Evolutionary conservation across 306 rosid species (phyloP), one percentile per base, ranked within the genome.

Genomic region (Casuarina glauca): DNA sequence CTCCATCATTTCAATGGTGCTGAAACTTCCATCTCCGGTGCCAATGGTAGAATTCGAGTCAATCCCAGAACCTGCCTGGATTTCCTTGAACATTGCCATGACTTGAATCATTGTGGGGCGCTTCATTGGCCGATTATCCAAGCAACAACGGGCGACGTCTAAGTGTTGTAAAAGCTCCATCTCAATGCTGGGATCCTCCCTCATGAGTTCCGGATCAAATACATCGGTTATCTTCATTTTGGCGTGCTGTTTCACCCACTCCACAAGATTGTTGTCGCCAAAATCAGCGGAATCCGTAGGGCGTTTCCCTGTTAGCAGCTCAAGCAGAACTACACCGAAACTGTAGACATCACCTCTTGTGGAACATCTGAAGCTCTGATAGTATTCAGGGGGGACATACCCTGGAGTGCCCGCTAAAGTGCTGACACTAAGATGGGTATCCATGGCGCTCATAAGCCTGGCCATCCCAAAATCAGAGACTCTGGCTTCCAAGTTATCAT

Each of bases 401-500:
- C 99, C 99, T 0, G 98, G 99, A 0, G 99, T 95, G 15, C 99
- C 99, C 0, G 99, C 98, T 43, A 95, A 77, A 15, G 98, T 95
- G 91, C 97, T 92, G 39, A 95, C 98, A 39, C 98, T 95, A 82
- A 95, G 83, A 87, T 95, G 98, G 4, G 98, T 95, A 81, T 95
- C 98, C 98, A 91, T 86, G 35, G 93, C 97, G 79, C 96, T 95
- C 98, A 95, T 87, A 2, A 91, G 88, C 87, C 98, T 88, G 0
- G 98, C 98, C 98, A 95, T 95, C 49, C 98, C 98, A 73, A 95
- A 95, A 88, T 95, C 98, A 0, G 99, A 95, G 73, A 95, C 99
- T 66, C 99, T 86, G 6, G 99, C 97, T 80, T 95, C 99, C 51
- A 95, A 79, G 51, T 91, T 87, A 75, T 88, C 99, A 78, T 95